Evolutionary conservation across 2,329 filamentous ascomycete genomes (phyloP), one percentile per base, ranked within the genome.

Genomic region (Clarireedia sp.): DNA sequence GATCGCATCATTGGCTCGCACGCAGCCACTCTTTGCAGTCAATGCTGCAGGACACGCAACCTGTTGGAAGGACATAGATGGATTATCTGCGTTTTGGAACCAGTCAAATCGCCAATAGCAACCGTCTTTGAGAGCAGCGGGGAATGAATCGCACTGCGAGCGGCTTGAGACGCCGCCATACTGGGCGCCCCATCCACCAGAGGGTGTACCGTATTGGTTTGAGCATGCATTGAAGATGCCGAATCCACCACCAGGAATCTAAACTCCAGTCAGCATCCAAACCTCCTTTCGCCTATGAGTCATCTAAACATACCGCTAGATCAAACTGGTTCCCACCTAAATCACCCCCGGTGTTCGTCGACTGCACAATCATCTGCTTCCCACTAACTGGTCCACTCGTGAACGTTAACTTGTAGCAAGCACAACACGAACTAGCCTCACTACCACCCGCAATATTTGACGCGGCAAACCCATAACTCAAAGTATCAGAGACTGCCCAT

Each of bases 391-490:
- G 69, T 5, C 77, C 77, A 43, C 68, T 70, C 1, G 74, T 78
- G 61, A 78, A 78, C 5, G 64, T 66, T 54, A 66, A 65, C 67
- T 79, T 74, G 64, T 84, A 86, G 69, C 82, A 86, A 49, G 76
- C 78, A 66, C 84, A 87, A 71, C 84, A 87, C 79, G 81, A 85
- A n/a, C 70, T 74, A 1, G 73, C 70, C 67, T 86, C 83, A 2
- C 72, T 76, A 41, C 76, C 74, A 21, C 80, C 80, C 2, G 67
- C 65, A 60, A 86, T 74, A 49, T 72, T 74, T 8, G 80, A 81
- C 12, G 83, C 83, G 1, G 83, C 81, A 64, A 82, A 87, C 14
- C 83, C 83, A 63, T 86, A 87, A 17, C 81, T 75, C 16, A 82
- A 62, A 7, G 73, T 72, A 56, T 80, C 75, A 65, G 76, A 79